Percentiles rank a stretch among this genome's conserved stretches.
These are phyloP conservation scores for Neolentinus lepideus DNA, from an alignment of 1,284 basidiomycete species.

Conservation along the genomic window DNA sequence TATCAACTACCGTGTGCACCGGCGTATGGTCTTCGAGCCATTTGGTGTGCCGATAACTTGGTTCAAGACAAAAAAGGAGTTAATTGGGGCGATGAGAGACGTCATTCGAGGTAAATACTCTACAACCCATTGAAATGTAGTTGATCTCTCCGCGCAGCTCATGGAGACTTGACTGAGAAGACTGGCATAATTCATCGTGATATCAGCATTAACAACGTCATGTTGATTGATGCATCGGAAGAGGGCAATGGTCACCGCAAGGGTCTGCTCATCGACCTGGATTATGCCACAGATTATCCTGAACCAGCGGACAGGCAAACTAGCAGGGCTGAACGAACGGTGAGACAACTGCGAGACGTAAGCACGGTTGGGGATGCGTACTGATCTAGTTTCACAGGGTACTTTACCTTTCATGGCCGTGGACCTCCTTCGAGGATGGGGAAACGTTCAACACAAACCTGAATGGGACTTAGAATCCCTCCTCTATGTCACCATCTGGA, in stretches of 20 bases:
- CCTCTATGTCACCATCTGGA: slow-evolving; percentile 6
- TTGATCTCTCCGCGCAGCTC: background rate
- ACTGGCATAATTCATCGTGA: background rate
- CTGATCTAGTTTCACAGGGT: too few relatives aligned
- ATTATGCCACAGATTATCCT: background rate
- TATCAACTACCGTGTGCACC: background rate
- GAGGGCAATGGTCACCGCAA: background rate
- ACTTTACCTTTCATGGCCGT: background rate
- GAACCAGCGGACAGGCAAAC: background rate
- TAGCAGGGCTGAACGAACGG: background rate
- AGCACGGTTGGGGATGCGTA: background rate
- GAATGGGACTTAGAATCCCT: slow-evolving; percentile 1
- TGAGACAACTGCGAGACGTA: too few relatives aligned
- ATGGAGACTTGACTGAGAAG: background rate
- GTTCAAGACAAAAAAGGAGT: background rate
- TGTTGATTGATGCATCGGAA: background rate
- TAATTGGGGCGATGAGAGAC: background rate
- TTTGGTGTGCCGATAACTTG: background rate
- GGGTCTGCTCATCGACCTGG: background rate
- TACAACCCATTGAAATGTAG: too few relatives aligned
- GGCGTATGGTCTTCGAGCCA: background rate
- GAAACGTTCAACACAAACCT: background rate
- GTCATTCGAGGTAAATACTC: background rate
- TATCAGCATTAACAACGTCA: background rate
- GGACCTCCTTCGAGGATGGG: background rate